Percentiles rank a stretch among this genome's conserved stretches.
Conservation (phyloP, 2,329 filamentous ascomycete genomes). For the Penicillium polonicum region DNA sequence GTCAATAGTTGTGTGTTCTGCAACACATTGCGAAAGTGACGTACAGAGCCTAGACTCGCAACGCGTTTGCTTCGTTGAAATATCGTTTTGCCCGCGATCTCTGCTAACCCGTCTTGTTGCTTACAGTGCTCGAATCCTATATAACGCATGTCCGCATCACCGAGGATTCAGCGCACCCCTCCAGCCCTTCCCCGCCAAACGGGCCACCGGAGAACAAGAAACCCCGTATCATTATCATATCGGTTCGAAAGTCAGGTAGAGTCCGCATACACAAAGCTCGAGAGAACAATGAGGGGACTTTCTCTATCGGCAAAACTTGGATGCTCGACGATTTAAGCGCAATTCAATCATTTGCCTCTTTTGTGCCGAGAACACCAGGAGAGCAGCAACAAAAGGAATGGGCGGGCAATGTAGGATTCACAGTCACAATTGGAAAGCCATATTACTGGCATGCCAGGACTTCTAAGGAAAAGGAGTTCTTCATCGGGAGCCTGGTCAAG, state of each 20-base stretch:
- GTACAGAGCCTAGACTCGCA: background rate
- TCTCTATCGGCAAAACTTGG: constrained; percentile 98
- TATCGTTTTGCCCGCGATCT: background rate
- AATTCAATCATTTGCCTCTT: constrained; percentile 76
- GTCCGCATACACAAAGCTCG: constrained; percentile 96
- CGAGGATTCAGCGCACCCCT: constrained; percentile 81
- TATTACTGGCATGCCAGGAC: constrained; percentile 97
- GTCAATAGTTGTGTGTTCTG: background rate
- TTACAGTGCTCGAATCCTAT: constrained; percentile 80
- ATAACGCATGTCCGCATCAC: constrained; percentile 93
- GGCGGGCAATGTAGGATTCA: constrained; percentile 81
- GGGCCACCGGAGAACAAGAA: constrained; percentile 77
- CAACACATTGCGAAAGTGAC: constrained; percentile 4
- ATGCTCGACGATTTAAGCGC: constrained; percentile 83
- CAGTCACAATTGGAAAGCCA: constrained; percentile 84
- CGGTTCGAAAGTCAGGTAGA: constrained; percentile 85
- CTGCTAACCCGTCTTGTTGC: constrained; percentile 22
- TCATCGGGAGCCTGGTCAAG: constrained; percentile 92
- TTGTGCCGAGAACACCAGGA: constrained; percentile 57
- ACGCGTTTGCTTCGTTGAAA: background rate
- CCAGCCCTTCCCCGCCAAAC: constrained; percentile 77
- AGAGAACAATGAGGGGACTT: constrained; percentile 89
- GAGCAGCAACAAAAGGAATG: constrained; percentile 66
- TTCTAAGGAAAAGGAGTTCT: constrained; percentile 97
- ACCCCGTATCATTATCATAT: constrained; percentile 84